Base-by-base conservation (phyloP, 2,329 filamentous ascomycete genomes). In the Phialophora macrospora region DNA sequence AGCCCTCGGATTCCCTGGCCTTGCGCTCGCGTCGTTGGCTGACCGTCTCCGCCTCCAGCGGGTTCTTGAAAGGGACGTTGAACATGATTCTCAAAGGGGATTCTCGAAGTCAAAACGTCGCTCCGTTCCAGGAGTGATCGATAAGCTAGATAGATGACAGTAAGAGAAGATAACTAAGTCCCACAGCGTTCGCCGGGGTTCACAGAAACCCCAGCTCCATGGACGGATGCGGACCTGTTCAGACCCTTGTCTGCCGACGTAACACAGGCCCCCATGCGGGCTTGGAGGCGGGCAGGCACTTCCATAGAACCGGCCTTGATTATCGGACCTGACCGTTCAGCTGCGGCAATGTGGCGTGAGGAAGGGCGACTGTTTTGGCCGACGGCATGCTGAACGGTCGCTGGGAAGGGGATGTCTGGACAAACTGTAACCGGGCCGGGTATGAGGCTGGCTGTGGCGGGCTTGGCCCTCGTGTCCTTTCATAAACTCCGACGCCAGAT, bases 11-110 rank as follows among this genome's bases (percentile, higher is more conserved):
- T 20, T 55, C 26, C 52, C n/a, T 55, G 11, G 28, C 28, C 28
- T 55, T 55, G 52, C 52, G 52, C 24, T 30, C 52, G 24, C 52
- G 24, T 20, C 52, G 52, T n/a, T 55, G 9, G 28, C 52, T 34
- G 9, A 55, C 52, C 4, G 24, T 55, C 28, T 55, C 52, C 9
- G 52, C 52, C 52, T 55, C 52, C 17, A 55, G n/a, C 28, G 52
- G 52, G 28, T 55, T 34, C 52, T 55, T 55, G 52, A 30, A 55
- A 3, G 52, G 12, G n/a, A 34, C 28, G 17, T 55, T 55, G 28
- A 55, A 55, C 52, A 55, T 55, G 17, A 17, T 11, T 17, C 52
- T 26, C 38, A 20, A 44, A 51, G 48, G 14, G 48, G 5, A 14
- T 11, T 55, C 28, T 55, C 17, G 28, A 52, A 14, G 28, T 22